These are phyloP conservation scores for Calonectria hawksworthii DNA, from an alignment of 2,329 filamentous ascomycete genomes.

Conservation along the genomic window DNA sequence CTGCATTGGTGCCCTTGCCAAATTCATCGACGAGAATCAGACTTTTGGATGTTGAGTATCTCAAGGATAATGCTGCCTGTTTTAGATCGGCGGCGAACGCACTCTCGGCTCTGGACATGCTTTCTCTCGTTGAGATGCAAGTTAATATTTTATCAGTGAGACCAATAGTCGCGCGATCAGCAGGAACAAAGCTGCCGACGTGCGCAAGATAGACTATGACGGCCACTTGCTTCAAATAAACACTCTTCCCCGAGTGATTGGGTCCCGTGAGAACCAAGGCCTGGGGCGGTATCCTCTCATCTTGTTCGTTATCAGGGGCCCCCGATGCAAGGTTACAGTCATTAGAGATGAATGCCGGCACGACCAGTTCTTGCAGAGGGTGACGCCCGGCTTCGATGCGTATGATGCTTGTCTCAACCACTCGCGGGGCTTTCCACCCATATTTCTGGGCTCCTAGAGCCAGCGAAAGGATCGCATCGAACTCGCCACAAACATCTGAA, in stretches of 20 bases:
- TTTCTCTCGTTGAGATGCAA: slow-evolving; percentile 81
- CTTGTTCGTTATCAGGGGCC: slow-evolving; percentile 40
- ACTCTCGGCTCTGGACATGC: slow-evolving; percentile 70
- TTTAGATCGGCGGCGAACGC: slow-evolving; percentile 85
- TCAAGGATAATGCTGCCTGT: slow-evolving; percentile 84
- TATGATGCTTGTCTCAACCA: slow-evolving; percentile 80
- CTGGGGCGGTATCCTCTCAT: slow-evolving; percentile 53
- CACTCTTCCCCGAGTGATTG: slow-evolving; percentile 96
- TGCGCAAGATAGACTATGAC: slow-evolving; percentile 94
- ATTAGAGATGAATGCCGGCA: slow-evolving; percentile 87
- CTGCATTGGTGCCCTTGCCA: slow-evolving; percentile 72
- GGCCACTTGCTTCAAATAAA: slow-evolving; percentile 94
- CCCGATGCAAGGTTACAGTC: slow-evolving; percentile 79
- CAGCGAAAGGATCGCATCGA: slow-evolving; percentile 88
- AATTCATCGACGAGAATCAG: slow-evolving; percentile 96
- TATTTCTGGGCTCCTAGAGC: slow-evolving; percentile 83
- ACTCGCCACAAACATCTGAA: slow-evolving; percentile 87
- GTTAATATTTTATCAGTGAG: slow-evolving; percentile 95
- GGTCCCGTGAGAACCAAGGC: slow-evolving; percentile 90
- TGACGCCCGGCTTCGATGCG: slow-evolving; percentile 85
- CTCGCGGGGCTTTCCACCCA: slow-evolving; percentile 76
- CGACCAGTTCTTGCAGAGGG: slow-evolving; percentile 86
- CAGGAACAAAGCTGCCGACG: slow-evolving; percentile 92
- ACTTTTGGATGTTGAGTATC: slow-evolving; percentile 80
- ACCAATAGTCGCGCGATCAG: slow-evolving; percentile 81